Evolutionary conservation across 148 eudicot species (phyloP), one percentile per base, ranked within the genome.

Genomic region (Agrostemma githago): DNA sequence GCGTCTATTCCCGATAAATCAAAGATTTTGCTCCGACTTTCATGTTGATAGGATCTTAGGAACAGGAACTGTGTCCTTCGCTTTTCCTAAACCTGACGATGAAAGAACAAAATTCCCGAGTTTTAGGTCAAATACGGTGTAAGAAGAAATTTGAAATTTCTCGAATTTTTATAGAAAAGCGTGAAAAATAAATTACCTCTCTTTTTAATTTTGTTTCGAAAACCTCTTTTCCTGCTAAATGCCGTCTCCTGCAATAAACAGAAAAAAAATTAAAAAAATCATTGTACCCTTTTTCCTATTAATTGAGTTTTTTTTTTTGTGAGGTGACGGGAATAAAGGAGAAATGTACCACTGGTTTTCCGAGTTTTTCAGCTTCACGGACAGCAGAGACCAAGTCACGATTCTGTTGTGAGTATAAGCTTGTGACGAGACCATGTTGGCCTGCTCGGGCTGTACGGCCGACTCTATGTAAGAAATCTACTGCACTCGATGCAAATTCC

Each of bases 361-460:
- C 92, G 17, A 73, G 69, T 14, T 81, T 84, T 76, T 88, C 97
- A 62, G 99, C 99, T 79, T 85, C 89, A 48, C 88, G 96, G 75
- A 95, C 96, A 40, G 99, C 86, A 77, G 85, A 86, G 70, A 95
- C 99, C 80, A 95, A 96, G 75, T 90, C 93, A 14, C 85, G 77
- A 74, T 89, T 87, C 53, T 89, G 81, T 72, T 89, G 87, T 48
- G 74, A 74, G 79, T 84, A 92, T 58, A 95, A 84, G 86, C 96
- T 95, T 59, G 97, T 90, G 67, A 95, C 97, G 51, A 90, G 85
- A 56, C 99, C 99, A 58, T 80, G 85, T 72, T 89, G 90, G 68
- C 99, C 99, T 71, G 99, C 99, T 85, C 99, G 86, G 63, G 96
- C 99, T 69, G 97, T 95, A 8, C 99, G 90, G 54, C 97, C 99